phyloP scores from a whole-genome alignment of 352 stramenopile genomes.

The Pythium insidiosum region DNA sequence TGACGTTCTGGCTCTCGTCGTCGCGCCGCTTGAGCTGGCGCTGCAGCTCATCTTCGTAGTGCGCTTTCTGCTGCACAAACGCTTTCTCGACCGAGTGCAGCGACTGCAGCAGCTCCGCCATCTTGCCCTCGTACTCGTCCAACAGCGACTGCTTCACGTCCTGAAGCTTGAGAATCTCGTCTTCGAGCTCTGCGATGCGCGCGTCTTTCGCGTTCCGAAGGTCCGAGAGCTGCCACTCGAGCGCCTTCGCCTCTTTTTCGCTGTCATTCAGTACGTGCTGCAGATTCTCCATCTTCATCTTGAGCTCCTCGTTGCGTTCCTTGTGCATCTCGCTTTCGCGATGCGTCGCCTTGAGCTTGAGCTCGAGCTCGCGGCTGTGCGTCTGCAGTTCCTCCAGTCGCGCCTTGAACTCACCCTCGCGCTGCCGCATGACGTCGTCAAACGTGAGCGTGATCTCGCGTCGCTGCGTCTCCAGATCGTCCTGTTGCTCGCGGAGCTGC shows the following conservation, averaged over 20 bases:
- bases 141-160: constrained; percentile 70
- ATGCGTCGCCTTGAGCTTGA: constrained; percentile 36
- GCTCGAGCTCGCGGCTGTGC: constrained; percentile 47
- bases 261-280: constrained; percentile 41
- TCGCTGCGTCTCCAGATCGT: constrained; percentile 67
- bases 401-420: constrained; percentile 51
- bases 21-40: constrained; percentile 38
- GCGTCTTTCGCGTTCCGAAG: constrained; percentile 42
- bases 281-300: constrained; percentile 62
- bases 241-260: constrained; percentile 57
- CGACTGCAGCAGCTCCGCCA: constrained; percentile 74
- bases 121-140: constrained; percentile 83
- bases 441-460: constrained; percentile 67
- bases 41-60: constrained; percentile 67
- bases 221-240: constrained; percentile 69
- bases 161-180: constrained; percentile 40
- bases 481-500: constrained; percentile 61
- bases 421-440: constrained; percentile 66
- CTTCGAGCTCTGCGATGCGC: constrained; percentile 58
- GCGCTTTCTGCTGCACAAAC: constrained; percentile 77
- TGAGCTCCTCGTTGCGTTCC: constrained; percentile 41
- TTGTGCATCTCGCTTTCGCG: constrained; percentile 34
- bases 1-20: constrained; percentile 6
- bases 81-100: constrained; percentile 76
- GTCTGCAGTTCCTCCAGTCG: constrained; percentile 29